Conservation (phyloP, 306 rosid genomes). For the Malus orientalis region DNA sequence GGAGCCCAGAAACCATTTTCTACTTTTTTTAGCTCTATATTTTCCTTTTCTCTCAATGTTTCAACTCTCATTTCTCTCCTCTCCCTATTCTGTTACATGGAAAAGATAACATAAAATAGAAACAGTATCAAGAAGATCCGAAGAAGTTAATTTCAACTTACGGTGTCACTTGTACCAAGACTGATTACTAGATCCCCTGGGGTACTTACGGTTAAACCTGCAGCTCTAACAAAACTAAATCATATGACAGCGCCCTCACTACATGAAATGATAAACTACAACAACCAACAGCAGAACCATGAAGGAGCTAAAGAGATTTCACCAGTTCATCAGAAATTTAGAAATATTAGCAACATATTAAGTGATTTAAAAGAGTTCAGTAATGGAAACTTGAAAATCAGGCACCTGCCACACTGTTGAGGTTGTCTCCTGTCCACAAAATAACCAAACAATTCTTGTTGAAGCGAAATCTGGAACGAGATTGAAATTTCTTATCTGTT, state of each 20-base stretch:
- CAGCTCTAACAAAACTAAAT: not conserved
- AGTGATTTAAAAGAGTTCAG: not conserved
- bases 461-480: slow-evolving; percentile 50
- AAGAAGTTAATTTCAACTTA: slow-evolving; percentile 32
- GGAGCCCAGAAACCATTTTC: not conserved
- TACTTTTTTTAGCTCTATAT: not conserved
- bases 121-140: not conserved
- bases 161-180: slow-evolving; percentile 97
- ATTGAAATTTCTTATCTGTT: not conserved
- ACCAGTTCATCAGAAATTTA: not conserved
- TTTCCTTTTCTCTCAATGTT: not conserved
- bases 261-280: not conserved
- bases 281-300: not conserved
- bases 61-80: not conserved
- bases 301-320: not conserved
- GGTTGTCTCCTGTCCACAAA: slow-evolving; percentile 99
- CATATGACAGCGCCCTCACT: not conserved
- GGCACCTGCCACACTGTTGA: slow-evolving; percentile 93
- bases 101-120: not conserved
- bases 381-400: slow-evolving; percentile 6
- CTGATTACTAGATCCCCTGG: slow-evolving; percentile 97
- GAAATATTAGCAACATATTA: not conserved
- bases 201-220: slow-evolving; percentile 87
- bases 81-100: not conserved
- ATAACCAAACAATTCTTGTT: slow-evolving; percentile 65